Base-by-base conservation (phyloP, 2,329 filamentous ascomycete species). In the Colletotrichum simmondsii region DNA sequence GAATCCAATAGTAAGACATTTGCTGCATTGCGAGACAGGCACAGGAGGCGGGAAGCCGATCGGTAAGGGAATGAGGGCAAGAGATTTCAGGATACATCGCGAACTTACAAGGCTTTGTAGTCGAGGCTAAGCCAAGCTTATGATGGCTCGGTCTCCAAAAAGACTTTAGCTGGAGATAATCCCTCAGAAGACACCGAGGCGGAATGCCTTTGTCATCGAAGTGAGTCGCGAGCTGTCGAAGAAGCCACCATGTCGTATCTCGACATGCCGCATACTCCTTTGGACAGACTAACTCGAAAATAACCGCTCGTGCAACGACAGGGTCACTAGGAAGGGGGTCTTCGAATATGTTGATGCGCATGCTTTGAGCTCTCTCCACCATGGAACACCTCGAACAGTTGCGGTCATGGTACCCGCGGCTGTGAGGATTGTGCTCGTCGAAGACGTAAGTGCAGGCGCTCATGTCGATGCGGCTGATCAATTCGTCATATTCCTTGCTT, bases 221-320 rank as follows among this genome's bases (percentile, higher is more conserved):
- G 2, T 75, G 75, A 8, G 77, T 75, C 6, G 80, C 81, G 3
- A 86, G 64, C 0, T 68, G 67, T 0, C 75, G 76, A 2, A 84
- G 75, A 3, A 87, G 75, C 2, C 71, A 73, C 85, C 83, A 87
- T 0, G 85, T 87, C 0, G 77, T 77, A 71, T 85, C 82, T 14
- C 86, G 80, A 71, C 87, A 87, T 0, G 75, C 73, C 1, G 80
- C 76, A 30, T 87, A 79, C 0, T 73, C 74, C 6, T 72, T 63
- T 0, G 84, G 85, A 14, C 81, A 81, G 1, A 73, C 69, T 0
- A 87, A 79, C 71, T 87, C 86, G 35, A 86, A 87, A 0, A 87
- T 75, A 0, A 83, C 79, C 5, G 79, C 79, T 46, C 83, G 82
- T 0, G 79, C 78, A 16, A 79, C 64, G 2, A 77, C 65, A 2